Conservation (phyloP, 106 monocot genomes). For the Vanilla planifolia region DNA sequence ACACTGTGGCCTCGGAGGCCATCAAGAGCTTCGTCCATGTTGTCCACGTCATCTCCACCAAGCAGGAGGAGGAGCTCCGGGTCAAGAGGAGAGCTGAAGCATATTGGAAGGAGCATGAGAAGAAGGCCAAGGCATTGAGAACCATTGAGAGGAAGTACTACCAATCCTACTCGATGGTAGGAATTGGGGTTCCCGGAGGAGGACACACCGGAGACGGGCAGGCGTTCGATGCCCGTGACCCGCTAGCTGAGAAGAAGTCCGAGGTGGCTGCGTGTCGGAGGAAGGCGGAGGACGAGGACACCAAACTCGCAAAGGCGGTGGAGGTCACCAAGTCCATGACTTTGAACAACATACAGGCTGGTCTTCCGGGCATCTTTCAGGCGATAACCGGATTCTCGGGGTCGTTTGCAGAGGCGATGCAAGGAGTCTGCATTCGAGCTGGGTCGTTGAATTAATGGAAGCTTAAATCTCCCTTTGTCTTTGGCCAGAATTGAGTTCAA, state of each 20-base stretch:
- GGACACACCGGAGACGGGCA: conserved; percentile 26
- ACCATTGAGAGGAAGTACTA: conserved; percentile 85
- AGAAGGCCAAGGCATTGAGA: conserved; percentile 65
- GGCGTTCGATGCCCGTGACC: conserved; percentile 55
- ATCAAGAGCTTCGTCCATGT: conserved; percentile 81
- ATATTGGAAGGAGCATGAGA: conserved; percentile 75
- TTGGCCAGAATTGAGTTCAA: background rate
- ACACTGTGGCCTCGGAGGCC: conserved; percentile 80
- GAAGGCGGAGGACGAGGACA: conserved; percentile 77
- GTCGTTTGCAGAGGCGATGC: conserved; percentile 48
- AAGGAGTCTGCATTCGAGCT: conserved; percentile 51
- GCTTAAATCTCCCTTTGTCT: background rate
- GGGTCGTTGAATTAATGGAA: conserved; percentile 20
- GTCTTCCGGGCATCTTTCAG: conserved; percentile 83
- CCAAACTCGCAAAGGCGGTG: conserved; percentile 42
- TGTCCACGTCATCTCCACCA: conserved; percentile 63
- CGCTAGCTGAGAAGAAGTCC: conserved; percentile 54
- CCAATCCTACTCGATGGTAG: conserved; percentile 74
- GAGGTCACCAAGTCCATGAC: conserved; percentile 74
- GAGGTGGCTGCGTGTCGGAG: conserved; percentile 55
- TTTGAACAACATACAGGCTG: conserved; percentile 79
- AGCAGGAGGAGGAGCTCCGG: conserved; percentile 76
- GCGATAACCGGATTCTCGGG: conserved; percentile 81
- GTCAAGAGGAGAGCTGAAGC: conserved; percentile 62
- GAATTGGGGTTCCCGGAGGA: conserved; percentile 42